Evolutionary conservation across 495 filamentous ascomycete genomes (phyloP).

Genomic region (Cenococcum geophilum): DNA sequence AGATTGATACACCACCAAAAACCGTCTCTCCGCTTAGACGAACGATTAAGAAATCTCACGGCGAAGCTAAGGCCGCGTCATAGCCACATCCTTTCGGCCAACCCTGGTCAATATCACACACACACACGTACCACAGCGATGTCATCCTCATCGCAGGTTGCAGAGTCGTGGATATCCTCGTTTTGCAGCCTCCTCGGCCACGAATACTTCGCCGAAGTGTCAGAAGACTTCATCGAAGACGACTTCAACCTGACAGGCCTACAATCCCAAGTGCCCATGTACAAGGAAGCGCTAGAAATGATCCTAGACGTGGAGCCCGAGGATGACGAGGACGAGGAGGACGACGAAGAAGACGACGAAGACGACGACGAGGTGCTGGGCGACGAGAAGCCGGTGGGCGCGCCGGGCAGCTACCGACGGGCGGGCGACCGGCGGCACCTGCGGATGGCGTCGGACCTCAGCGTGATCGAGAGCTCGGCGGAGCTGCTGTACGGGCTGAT

Average conservation of each 20-base stretch:
- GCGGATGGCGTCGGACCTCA: slow-evolving; percentile 82
- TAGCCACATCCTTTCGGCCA: neutral
- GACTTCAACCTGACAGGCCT: slow-evolving; percentile 98
- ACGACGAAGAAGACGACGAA: slow-evolving; percentile 67
- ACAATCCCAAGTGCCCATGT: slow-evolving; percentile 94
- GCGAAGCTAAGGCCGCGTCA: slow-evolving; percentile 12
- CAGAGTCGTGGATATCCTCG: slow-evolving; percentile 94
- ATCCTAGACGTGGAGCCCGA: slow-evolving; percentile 97
- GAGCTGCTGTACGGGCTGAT: slow-evolving; percentile 97
- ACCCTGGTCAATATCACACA: neutral
- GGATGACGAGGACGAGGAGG: slow-evolving; percentile 77
- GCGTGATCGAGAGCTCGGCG: slow-evolving; percentile 90
- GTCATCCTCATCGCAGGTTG: slow-evolving; percentile 70
- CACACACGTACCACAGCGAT: slow-evolving; percentile 22
- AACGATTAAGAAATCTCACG: slow-evolving; percentile 3
- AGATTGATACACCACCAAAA: neutral
- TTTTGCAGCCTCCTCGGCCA: slow-evolving; percentile 94
- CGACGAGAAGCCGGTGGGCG: slow-evolving; percentile 38
- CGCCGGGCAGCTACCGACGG: slow-evolving; percentile 44
- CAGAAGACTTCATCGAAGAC: slow-evolving; percentile 98
- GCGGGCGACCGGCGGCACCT: slow-evolving; percentile 68
- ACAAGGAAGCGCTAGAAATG: slow-evolving; percentile 96
- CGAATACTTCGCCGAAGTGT: slow-evolving; percentile 98
- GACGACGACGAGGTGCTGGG: slow-evolving; percentile 50
- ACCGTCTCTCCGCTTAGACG: neutral